Percentiles rank a stretch among this genome's conserved stretches.
Conservation (phyloP, 2,329 filamentous ascomycete genomes). For the Graphilbum sp. region DNA sequence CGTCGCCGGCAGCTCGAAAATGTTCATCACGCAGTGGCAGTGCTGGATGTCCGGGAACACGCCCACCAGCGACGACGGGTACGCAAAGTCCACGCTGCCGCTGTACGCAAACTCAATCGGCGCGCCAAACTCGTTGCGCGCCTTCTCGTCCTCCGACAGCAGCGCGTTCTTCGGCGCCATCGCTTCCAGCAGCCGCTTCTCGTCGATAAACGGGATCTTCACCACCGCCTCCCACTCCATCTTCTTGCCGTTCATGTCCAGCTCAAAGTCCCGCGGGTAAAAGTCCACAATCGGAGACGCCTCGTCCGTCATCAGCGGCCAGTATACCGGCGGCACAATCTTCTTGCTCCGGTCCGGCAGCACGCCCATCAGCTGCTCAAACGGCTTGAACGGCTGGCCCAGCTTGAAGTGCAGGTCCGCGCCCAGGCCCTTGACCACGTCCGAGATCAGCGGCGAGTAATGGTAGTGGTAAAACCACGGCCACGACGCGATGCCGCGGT, state of each 20-base stretch:
- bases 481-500: conserved; percentile 92
- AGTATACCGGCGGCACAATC: conserved; percentile 78
- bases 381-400: conserved; percentile 87
- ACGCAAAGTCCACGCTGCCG: conserved; percentile 58
- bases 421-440: conserved; percentile 74
- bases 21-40: conserved; percentile 89
- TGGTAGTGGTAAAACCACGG: conserved; percentile 97
- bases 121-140: conserved; percentile 80
- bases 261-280: conserved; percentile 88
- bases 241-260: conserved; percentile 99
- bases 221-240: conserved; percentile 99
- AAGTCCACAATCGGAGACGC: conserved; percentile 94
- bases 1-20: conserved; percentile 84
- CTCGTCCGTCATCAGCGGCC: conserved; percentile 80
- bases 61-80: conserved; percentile 74
- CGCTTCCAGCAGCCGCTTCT: conserved; percentile 65
- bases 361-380: conserved; percentile 96
- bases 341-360: conserved; percentile 93
- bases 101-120: conserved; percentile 87
- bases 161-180: conserved; percentile 73
- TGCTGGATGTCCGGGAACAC: conserved; percentile 77
- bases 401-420: conserved; percentile 86
- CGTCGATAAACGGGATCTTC: conserved; percentile 97
- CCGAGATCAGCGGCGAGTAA: conserved; percentile 86
- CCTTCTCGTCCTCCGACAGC: conserved; percentile 62